Evolutionary conservation across 331 rosid genomes (phyloP).

Genomic region (Telfairia occidentalis): DNA sequence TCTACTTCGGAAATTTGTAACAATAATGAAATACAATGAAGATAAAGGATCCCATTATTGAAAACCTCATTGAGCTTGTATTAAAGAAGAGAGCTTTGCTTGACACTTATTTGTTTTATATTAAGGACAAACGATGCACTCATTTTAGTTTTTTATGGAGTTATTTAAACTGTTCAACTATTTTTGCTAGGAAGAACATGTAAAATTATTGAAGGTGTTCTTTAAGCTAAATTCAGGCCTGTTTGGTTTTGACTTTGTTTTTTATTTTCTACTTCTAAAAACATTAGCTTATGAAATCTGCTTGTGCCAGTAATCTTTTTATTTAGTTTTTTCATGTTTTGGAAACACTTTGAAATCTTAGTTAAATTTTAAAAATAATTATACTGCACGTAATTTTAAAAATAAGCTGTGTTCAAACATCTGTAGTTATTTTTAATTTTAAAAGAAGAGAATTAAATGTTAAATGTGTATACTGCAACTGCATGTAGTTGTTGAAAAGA

Average conservation of each 20-base stretch:
- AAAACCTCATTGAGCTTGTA: too few species aligned
- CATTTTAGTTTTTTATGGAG: neutral
- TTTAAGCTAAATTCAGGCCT: too few species aligned
- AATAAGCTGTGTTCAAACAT: neutral
- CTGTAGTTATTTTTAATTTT: neutral
- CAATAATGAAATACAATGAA: too few species aligned
- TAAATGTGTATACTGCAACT: neutral
- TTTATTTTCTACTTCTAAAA: neutral
- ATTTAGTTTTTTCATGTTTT: too few species aligned
- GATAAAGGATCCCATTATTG: too few species aligned
- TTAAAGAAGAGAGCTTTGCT: too few species aligned
- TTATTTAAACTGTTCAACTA: neutral
- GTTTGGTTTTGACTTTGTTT: too few species aligned
- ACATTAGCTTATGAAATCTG: neutral
- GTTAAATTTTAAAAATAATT: neutral
- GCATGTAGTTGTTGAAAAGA: neutral
- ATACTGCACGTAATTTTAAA: neutral
- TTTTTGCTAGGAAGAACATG: neutral
- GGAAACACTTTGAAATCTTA: neutral
- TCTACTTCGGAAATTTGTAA: too few species aligned
- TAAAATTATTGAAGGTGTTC: neutral
- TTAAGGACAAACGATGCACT: neutral
- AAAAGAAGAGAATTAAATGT: neutral
- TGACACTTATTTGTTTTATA: too few species aligned
- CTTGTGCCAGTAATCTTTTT: neutral